phyloP scores from a whole-genome alignment of 2,329 filamentous ascomycete species.

The Aspergillus sp. region DNA sequence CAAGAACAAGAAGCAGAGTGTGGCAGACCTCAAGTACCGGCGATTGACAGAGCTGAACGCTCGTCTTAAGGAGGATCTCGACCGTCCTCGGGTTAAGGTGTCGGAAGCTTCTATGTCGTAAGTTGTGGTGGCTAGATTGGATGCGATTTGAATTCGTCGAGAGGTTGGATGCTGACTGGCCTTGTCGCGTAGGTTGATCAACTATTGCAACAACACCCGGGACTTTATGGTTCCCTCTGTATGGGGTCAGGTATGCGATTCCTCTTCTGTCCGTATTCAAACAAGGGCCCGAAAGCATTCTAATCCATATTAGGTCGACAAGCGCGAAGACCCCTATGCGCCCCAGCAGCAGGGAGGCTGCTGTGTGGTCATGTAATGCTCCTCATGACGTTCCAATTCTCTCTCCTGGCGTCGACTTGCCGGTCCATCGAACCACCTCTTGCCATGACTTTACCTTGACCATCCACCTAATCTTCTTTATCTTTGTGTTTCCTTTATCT shows the following conservation, averaged over 20 bases:
- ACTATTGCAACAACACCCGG: conserved; percentile 94
- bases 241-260: conserved; percentile 64
- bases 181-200: conserved; percentile 66
- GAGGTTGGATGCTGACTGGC: not conserved
- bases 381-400: conserved; percentile 19
- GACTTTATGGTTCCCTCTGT: conserved; percentile 98
- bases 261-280: conserved; percentile 5
- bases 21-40: conserved; percentile 95
- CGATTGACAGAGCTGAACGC: conserved; percentile 95
- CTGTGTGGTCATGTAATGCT: conserved; percentile 81
- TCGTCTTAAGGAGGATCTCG: conserved; percentile 88
- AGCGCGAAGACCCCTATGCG: conserved; percentile 95
- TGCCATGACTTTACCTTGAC: conserved; percentile 11
- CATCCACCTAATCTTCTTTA: conserved; percentile 10
- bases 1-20: conserved; percentile 96
- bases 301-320: conserved; percentile 57
- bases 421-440: conserved; percentile 7
- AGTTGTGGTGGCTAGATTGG: conserved; percentile 23
- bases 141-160: not conserved
- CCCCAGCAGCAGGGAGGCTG: conserved; percentile 88
- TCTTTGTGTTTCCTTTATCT: conserved; percentile 1
- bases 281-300: no score
- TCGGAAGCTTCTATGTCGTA: conserved; percentile 86
- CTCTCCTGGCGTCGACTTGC: conserved; percentile 8
- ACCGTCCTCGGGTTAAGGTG: conserved; percentile 89